Evolutionary conservation across 1,139 yeast genomes (phyloP), one percentile per base, ranked within the genome.

Genomic region (Diutina rugosa): DNA sequence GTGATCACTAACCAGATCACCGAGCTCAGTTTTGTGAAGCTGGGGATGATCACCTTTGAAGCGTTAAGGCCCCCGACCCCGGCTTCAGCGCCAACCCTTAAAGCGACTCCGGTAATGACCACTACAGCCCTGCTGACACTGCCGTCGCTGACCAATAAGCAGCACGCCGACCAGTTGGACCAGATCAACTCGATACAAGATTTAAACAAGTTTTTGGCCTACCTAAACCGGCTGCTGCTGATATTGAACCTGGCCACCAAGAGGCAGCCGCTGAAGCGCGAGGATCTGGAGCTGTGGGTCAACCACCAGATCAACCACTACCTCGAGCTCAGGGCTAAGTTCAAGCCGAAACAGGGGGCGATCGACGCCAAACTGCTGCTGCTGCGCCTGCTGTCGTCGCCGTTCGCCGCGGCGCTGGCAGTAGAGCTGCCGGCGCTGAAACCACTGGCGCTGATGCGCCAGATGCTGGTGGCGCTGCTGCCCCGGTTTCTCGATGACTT

Each of bases 41-140:
- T 72, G 61, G 80, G 80, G 6, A 78, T 74, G 48, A 75, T 76
- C 56, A 72, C 79, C 0, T 69, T 73, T 58, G 79, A 76, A 63
- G 78, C 79, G 1, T 66, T 76, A 55, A 71, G 67, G 58, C 46
- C 58, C 41, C 64, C 60, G n/a, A 58, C 61, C 55, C 61, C 55
- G 55, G 16, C 18, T 16, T 16, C 45, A 32, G 10, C 21, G n/a
- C 38, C 16, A 8, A 18, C 56, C 55, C 18, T 44, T 12, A 52
- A 61, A 49, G 55, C 57, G 55, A n/a, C 53, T 44, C 4, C 55
- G 47, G n/a, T 51, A 55, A 18, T 29, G 52, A 44, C 47, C 55
- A n/a, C 61, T 44, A 56, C 62, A 12, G 44, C 57, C 58, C n/a
- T 49, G 12, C 28, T 38, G 51, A 32, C 52, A 7, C 46, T 44